Evolutionary conservation across 73 alveolate species (phyloP).

Genomic region (Tetrahymena thermophila): DNA sequence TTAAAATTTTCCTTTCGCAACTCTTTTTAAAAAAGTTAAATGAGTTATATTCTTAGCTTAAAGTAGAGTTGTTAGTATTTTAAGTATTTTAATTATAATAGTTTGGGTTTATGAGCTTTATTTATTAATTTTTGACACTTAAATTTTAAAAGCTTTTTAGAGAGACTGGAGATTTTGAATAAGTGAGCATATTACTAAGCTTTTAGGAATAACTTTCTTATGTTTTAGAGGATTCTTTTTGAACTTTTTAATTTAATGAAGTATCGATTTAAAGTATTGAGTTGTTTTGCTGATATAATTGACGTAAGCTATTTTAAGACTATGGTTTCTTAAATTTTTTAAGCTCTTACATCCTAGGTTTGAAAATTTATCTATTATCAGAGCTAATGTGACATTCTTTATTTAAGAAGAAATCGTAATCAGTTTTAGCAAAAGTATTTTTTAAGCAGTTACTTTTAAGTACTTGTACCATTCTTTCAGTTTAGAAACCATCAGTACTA

Average conservation of each 20-base stretch:
- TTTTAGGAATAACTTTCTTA: neutral
- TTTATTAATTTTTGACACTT: no score
- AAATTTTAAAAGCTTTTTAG: no score
- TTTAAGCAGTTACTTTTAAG: neutral
- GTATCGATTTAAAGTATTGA: neutral
- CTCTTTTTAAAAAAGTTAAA: neutral
- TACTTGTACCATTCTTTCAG: neutral
- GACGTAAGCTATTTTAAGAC: neutral
- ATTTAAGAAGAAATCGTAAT: neutral
- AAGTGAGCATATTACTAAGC: neutral
- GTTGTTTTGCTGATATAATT: neutral
- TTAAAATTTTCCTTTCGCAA: neutral
- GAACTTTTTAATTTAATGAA: neutral
- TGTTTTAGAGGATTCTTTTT: neutral
- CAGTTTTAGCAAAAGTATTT: neutral
- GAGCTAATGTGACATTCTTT: neutral
- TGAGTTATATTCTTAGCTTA: neutral
- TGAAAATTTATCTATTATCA: neutral
- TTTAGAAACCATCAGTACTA: neutral
- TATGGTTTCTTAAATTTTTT: neutral
- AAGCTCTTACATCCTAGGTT: neutral
- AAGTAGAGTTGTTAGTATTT: neutral
- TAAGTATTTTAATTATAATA: neutral
- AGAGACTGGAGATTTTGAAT: neutral
- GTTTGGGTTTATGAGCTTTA: neutral